A percentile compares a stretch with the other conserved stretches of the same genome.
Conservation (phyloP, 2,329 filamentous ascomycete genomes). For the Lizonia empirigonia region DNA sequence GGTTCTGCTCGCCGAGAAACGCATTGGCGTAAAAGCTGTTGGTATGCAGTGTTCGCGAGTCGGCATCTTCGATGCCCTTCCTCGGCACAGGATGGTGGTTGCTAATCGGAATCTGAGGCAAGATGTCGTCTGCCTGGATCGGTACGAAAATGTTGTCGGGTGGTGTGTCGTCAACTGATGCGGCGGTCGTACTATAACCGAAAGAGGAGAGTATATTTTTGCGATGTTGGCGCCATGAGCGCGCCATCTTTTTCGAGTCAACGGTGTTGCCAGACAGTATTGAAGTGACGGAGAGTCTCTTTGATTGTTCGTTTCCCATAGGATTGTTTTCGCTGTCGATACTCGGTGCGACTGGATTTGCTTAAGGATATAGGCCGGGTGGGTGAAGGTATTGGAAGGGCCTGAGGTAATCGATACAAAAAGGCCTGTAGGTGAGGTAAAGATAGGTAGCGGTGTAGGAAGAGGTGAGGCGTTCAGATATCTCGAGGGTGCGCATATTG, state of each 20-base stretch:
- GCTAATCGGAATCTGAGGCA: slow-evolving; percentile 48
- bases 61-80: slow-evolving; percentile 47
- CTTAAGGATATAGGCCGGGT: not conserved
- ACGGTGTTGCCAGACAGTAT: not conserved
- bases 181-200: slow-evolving; percentile 6
- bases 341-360: not conserved
- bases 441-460: not conserved
- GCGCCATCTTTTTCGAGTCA: not conserved
- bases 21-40: slow-evolving; percentile 78
- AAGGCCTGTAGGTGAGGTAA: not conserved
- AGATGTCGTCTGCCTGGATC: slow-evolving; percentile 50
- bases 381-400: too few species aligned
- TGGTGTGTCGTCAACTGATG: slow-evolving; percentile 15
- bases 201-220: slow-evolving; percentile 20
- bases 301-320: not conserved
- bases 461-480: not conserved
- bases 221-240: slow-evolving; percentile 11
- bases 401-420: not conserved
- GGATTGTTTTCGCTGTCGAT: not conserved
- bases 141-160: slow-evolving; percentile 49
- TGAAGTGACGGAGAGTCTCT: not conserved
- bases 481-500: not conserved
- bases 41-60: slow-evolving; percentile 62
- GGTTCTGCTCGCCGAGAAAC: slow-evolving; percentile 73
- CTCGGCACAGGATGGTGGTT: slow-evolving; percentile 50